phyloP scores from a whole-genome alignment of 345 rosid species.

The Brassica rapa region DNA sequence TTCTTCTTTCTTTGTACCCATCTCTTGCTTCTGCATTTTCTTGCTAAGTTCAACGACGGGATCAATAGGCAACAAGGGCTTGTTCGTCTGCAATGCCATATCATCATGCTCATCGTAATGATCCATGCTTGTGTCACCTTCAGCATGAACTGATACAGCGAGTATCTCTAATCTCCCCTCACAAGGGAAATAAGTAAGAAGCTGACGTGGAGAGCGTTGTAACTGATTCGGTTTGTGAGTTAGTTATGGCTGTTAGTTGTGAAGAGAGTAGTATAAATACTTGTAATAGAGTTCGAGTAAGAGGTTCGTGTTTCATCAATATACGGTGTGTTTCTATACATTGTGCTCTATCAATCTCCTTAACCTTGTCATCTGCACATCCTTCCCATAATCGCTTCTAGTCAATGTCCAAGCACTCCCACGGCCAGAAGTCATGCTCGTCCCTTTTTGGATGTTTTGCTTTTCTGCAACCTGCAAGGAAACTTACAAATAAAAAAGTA shows the following conservation, averaged over 20 bases:
- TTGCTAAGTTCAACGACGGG: conserved; percentile 49
- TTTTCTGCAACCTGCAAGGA: conserved; percentile 21
- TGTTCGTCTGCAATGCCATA: conserved; percentile 34
- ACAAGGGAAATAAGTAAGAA: conserved; percentile 39
- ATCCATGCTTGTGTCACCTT: conserved; percentile 84
- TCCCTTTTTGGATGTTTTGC: conserved; percentile 45
- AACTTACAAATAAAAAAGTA: not conserved
- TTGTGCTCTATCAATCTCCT: no score
- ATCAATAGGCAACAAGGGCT: conserved; percentile 40
- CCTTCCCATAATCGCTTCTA: no score
- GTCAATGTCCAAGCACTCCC: conserved; percentile 26
- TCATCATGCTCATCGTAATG: conserved; percentile 75
- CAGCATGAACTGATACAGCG: conserved; percentile 82
- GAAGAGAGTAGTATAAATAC: no score
- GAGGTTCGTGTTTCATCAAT: no score
- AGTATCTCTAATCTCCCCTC: conserved; percentile 87
- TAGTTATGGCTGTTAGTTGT: no score
- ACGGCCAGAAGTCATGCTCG: conserved; percentile 43
- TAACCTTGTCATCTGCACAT: no score
- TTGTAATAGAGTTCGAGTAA: no score
- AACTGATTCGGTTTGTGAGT: no score
- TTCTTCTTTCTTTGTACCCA: conserved; percentile 45
- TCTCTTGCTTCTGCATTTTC: conserved; percentile 57
- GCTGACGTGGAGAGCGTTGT: no score
- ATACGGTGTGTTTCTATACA: no score